Base-by-base conservation (phyloP, 2,329 filamentous ascomycete species). In the Teratosphaeriaceae sp. region DNA sequence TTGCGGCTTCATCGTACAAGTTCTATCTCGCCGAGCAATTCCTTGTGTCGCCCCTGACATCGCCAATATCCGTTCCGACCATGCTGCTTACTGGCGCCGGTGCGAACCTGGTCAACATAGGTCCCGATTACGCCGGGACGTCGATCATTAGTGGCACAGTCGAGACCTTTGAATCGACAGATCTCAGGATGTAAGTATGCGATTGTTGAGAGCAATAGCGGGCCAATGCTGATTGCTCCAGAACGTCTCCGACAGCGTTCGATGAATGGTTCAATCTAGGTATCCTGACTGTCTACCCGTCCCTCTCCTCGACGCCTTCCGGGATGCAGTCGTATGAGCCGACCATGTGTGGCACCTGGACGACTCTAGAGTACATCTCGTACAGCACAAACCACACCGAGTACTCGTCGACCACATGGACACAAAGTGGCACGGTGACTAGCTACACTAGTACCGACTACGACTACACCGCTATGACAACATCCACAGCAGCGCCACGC, bases 91-190 rank as follows among this genome's bases (percentile, higher is more conserved):
- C 24, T 13, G 24, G 24, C 8, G 24, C 24, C 13, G 30, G 16
- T 7, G 11, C 30, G 8, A 16, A 16, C 15, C 15, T 34, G 12
- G 30, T 7, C 12, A 11, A 34, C 15, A 34, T 34, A 6, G 30
- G 30, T 8, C 24, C 24, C 24, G 30, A 34, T 15, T 34, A 34
- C 16, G 30, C 30, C 12, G 30, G 30, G 6, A 34, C 30, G 8
- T 9, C 30, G 12, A 34, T 34, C 30, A 34, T 34, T 34, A 34
- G 30, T 15, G 30, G 30, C 7, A 34, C 30, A 34, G 30, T 34
- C 7, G 12, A 34, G 15, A 34, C 30, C 8, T 34, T 11, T 8
- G 30, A 34, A 6, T 16, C 7, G 6, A 34, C 30, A 11, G 30
- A 34, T 34, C 30, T 34, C 7, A 34, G 15, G 15, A 34, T 34